These are phyloP conservation scores for Trichoderma lentiforme DNA, from an alignment of 2,329 filamentous ascomycete genomes.

Conservation along the genomic window DNA sequence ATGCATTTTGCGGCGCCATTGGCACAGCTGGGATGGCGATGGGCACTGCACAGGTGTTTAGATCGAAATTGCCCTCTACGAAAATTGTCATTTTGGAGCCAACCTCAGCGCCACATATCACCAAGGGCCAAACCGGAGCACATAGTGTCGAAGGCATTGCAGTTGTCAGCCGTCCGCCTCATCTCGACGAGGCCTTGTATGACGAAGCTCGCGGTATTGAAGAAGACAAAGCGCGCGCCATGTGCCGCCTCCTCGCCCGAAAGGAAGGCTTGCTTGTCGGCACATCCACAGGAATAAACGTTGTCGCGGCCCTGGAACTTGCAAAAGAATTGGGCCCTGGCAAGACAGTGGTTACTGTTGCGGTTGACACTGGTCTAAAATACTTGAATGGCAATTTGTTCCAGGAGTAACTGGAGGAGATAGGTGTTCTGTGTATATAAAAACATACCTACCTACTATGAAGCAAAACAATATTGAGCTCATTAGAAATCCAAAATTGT, in stretches of 20 bases:
- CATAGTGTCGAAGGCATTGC: neutral
- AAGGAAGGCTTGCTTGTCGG: neutral
- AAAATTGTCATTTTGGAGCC: neutral
- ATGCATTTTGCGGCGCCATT: neutral
- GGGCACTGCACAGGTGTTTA: neutral
- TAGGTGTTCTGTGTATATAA: neutral
- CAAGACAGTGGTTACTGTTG: neutral
- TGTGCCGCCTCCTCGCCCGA: neutral
- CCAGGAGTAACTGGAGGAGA: neutral
- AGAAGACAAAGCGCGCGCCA: neutral
- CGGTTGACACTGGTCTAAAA: neutral
- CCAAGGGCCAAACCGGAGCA: neutral
- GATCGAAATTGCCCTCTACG: neutral
- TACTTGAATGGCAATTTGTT: neutral
- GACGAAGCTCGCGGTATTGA: neutral
- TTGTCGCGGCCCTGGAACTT: neutral
- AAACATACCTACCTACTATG: neutral
- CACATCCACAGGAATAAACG: neutral
- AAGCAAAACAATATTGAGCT: neutral
- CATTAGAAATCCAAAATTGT: neutral
- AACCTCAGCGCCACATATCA: neutral
- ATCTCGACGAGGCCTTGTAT: neutral
- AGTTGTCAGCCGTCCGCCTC: neutral
- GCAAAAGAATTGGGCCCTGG: neutral
- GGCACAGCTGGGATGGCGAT: neutral